Base-by-base conservation (phyloP, 2,329 filamentous ascomycete genomes). In the Calonectria leucothoes region DNA sequence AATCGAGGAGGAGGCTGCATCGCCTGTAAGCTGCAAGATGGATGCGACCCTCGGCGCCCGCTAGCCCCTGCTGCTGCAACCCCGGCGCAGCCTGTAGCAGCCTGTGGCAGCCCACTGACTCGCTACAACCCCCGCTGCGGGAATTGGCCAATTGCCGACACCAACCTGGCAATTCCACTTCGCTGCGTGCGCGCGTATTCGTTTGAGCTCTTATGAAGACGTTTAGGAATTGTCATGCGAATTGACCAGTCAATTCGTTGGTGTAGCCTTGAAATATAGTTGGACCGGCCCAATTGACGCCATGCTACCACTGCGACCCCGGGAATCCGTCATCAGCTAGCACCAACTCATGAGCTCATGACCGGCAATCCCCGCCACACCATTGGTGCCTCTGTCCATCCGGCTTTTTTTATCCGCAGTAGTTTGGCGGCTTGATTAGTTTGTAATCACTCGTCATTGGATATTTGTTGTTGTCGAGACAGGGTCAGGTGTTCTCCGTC, bases 91-190 rank as follows among this genome's bases (percentile, higher is more conserved):
- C 55, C 55, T 59, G 15, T 17, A 61, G 37, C 20, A 15, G 33
- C 11, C n/a, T n/a, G n/a, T n/a, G n/a, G n/a, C n/a, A n/a, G n/a
- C n/a, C n/a, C 55, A 2, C 31, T 59, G 31, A 25, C 11, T 25
- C 14, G 23, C 55, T 8, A 37, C 33, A 61, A 61, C n/a, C 55
- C 55, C 55, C 33, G 55, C 55, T 39, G 55, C 35, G 33, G 25
- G 55, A 61, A 61, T 61, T 61, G 55, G 55, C 55, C 55, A 61
- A 61, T 61, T 61, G 55, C 33, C 33, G 55, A 61, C 35, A 39
- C 14, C 55, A 39, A 15, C 23, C 23, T 39, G 33, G 2, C 2
- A 17, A 27, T 39, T 39, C 33, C 55, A 35, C 23, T 23, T n/a
- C n/a, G 14, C 7, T 27, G 35, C 31, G 4, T n/a, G 23, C 31